Evolutionary conservation across 148 eudicot species (phyloP), one percentile per base, ranked within the genome.

Genomic region (Cornus kousa): DNA sequence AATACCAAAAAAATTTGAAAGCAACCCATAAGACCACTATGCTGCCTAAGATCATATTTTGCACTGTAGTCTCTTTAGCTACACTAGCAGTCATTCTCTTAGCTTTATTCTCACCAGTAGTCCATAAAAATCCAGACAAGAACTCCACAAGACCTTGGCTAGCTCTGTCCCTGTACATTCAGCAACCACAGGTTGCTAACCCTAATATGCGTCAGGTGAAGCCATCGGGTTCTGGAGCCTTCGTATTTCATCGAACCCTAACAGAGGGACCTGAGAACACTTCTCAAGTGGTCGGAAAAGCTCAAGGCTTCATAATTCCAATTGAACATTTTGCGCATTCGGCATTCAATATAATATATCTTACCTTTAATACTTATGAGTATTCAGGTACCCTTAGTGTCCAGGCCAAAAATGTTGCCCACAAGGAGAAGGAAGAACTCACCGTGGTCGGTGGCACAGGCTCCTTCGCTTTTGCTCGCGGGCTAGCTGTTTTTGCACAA

Each of bases 361-460:
- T 94, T 62, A 90, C 92, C 0, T 87, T 90, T 37, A 74, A 91
- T 72, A 88, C 90, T 0, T 48, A 78, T 55, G 82, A 86, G 14
- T 85, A 84, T 78, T 83, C 90, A 0, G 98, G 98, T 19, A 94
- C 93, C 67, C 68, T 94, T 59, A 92, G 97, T 28, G 74, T 94
- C 13, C 84, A 87, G 50, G 97, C 97, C 32, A 86, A 80, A 74
- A 74, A 77, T 60, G 60, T 91, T 39, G 80, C n/a, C 17, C 64
- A 79, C 28, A 82, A 80, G 48, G 79, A 85, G 24, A 78, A 60
- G 62, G 86, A 87, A 22, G 87, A 93, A 78, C 86, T 92, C 24
- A 70, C 28, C 5, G 93, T 94, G 32, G 90, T 94, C 22, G 98
- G 98, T n/a, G 98, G 98, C n/a, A 94, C 98, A 0, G 94, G 94